These are phyloP conservation scores for Lignosus rhinocerotis DNA, from an alignment of 1,284 basidiomycete genomes.

Conservation along the genomic window DNA sequence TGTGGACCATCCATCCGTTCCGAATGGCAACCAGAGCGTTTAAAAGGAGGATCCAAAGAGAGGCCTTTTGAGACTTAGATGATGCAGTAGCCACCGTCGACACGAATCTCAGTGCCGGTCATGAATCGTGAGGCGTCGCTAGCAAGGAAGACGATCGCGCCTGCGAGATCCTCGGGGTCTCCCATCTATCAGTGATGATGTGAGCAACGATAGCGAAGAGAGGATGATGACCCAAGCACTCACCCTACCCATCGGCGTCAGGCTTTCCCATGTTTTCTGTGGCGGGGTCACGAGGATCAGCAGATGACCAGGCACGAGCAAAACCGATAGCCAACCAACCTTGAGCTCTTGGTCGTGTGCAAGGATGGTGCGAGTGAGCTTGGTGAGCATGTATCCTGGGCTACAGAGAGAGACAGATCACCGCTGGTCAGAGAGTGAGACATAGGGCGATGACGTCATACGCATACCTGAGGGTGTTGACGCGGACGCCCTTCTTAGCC, in stretches of 20 bases:
- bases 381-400: slow-evolving; percentile 90
- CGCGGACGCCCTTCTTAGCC: slow-evolving; percentile 83
- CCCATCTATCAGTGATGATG: slow-evolving; percentile 13
- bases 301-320: slow-evolving; percentile 8
- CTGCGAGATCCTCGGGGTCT: slow-evolving; percentile 42
- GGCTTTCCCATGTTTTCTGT: slow-evolving; percentile 84
- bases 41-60: not conserved
- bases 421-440: not conserved
- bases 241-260: slow-evolving; percentile 89
- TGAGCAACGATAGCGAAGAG: not conserved
- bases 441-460: slow-evolving; percentile 23
- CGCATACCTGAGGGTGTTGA: slow-evolving; percentile 72
- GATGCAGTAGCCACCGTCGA: slow-evolving; percentile 84
- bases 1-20: slow-evolving; percentile 8
- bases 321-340: slow-evolving; percentile 40
- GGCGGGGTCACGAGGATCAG: slow-evolving; percentile 12
- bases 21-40: not conserved
- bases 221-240: slow-evolving; percentile 25
- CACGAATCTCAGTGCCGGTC: slow-evolving; percentile 81
- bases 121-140: slow-evolving; percentile 87
- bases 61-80: slow-evolving; percentile 43
- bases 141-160: slow-evolving; percentile 82
- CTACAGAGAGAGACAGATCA: slow-evolving; percentile 38
- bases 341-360: slow-evolving; percentile 72
- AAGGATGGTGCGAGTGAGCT: slow-evolving; percentile 80